Evolutionary conservation across 2,329 filamentous ascomycete genomes (phyloP).

Genomic region (Aspergillus quadrilineatus): DNA sequence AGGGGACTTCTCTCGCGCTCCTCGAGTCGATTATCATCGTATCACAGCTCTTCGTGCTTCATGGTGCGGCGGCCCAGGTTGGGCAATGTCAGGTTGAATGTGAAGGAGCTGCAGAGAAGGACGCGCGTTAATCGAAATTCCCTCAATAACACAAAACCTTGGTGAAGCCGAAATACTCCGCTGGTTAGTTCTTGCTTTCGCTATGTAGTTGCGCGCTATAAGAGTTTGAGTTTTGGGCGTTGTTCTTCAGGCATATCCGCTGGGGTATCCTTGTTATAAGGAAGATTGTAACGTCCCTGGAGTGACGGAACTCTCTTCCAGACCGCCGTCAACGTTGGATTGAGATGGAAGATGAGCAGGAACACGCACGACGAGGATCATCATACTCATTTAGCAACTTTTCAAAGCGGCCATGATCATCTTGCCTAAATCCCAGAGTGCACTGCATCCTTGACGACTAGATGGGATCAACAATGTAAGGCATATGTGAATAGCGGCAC

Average conservation of each 20-base stretch:
- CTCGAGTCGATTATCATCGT: constrained; percentile 47
- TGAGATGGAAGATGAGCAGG: constrained; percentile 59
- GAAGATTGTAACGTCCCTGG: constrained; percentile 60
- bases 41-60: constrained; percentile 52
- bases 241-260: constrained; percentile 38
- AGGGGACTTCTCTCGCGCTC: constrained; percentile 39
- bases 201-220: no score
- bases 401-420: constrained; percentile 36
- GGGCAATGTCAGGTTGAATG: constrained; percentile 48
- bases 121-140: constrained; percentile 39
- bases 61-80: constrained; percentile 55
- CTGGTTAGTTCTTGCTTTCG: constrained; percentile 13
- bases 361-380: constrained; percentile 57
- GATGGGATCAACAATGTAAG: constrained; percentile 58
- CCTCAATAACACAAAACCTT: constrained; percentile 42
- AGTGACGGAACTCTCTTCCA: constrained; percentile 53
- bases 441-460: constrained; percentile 54
- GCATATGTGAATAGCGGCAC: constrained; percentile 54
- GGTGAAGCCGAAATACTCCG: constrained; percentile 44
- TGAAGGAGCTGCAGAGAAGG: constrained; percentile 47
- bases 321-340: constrained; percentile 56
- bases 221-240: no score
- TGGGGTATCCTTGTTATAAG: constrained; percentile 53
- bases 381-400: constrained; percentile 48
- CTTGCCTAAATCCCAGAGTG: constrained; percentile 55